Evolutionary conservation across 1,284 basidiomycete genomes (phyloP), one percentile per base, ranked within the genome.

Genomic region (Hymenochaete sp.): DNA sequence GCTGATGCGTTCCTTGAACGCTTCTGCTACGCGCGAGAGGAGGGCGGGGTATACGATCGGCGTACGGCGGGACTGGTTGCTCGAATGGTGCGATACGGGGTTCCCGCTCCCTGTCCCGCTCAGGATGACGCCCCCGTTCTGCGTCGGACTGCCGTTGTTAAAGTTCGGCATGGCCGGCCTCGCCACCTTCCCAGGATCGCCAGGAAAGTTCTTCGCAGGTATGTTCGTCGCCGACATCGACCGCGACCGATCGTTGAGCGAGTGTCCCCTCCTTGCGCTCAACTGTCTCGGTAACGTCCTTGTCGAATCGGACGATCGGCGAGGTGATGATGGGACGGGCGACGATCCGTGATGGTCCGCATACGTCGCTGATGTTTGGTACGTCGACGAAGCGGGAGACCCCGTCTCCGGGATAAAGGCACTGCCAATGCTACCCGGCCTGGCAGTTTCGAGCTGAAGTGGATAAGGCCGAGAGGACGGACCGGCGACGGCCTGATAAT

Each of bases 21-120:
- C 90, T 52, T 91, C 88, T 1, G 95, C 93, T 8, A 99, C 93
- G 43, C 83, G 83, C 24, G 93, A 98, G 4, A 98, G 75, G 14
- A 98, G 70, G 2, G 96, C 95, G 5, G 96, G 93, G 64, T 98
- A 96, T 40, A 98, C 83, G 36, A 87, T 71, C 9, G 87, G 85
- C n/a, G 79, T 71, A 54, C 75, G 73, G 44, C 65, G 65, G 43
- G 53, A 58, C 51, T 51, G 63, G n/a, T n/a, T n/a, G 54, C 52
- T 52, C 56, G 67, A 47, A 46, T 31, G 58, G 62, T 33, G 56
- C 16, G 52, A 50, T 21, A 46, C 48, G 19, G 48, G 38, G 27
- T 49, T 51, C 31, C 45, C 38, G 38, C 75, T 75, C 2, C 76
- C 77, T 46, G 70, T 65, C n/a, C n/a, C n/a, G n/a, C n/a, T n/a